Evolutionary conservation across 1,139 yeast genomes (phyloP).

Genomic region (Zygosaccharomyces sapae): DNA sequence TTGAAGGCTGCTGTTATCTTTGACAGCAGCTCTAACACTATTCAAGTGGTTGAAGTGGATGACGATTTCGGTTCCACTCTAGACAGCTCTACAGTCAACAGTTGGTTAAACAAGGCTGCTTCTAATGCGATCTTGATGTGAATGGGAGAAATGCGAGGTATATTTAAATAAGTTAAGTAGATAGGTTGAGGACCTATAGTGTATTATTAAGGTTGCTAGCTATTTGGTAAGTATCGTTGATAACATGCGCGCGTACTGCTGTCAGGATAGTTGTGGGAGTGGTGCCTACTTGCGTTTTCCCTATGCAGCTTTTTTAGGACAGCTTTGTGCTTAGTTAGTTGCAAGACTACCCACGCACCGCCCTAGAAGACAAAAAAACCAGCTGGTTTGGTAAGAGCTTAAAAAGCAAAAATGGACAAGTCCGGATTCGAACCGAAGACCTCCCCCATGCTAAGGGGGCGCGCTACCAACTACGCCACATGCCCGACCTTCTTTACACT

Average conservation of each 20-base stretch:
- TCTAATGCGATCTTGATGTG: constrained; percentile 42
- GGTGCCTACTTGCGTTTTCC: too few relatives aligned
- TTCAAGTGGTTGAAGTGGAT: constrained; percentile 59
- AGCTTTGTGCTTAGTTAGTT: too few relatives aligned
- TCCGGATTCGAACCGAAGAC: constrained; percentile 9
- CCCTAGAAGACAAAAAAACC: too few relatives aligned
- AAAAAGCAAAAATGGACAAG: constrained; percentile 2
- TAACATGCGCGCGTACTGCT: too few relatives aligned
- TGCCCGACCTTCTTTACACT: neutral
- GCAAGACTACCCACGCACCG: too few relatives aligned
- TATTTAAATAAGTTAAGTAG: constrained; percentile 1
- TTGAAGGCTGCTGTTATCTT: constrained; percentile 91
- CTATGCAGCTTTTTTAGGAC: too few relatives aligned
- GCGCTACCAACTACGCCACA: constrained; percentile 10
- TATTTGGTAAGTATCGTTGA: too few relatives aligned
- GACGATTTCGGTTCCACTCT: constrained; percentile 54
- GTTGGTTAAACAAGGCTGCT: constrained; percentile 53
- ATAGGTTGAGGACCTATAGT: neutral
- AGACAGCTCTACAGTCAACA: constrained; percentile 48
- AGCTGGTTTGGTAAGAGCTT: too few relatives aligned
- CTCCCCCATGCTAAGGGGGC: constrained; percentile 10
- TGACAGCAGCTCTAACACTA: constrained; percentile 46
- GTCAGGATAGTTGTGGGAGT: too few relatives aligned
- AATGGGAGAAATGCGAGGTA: neutral
- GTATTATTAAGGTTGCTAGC: too few relatives aligned